Evolutionary conservation across 768 basidiomycete genomes (phyloP).

Genomic region (Hortiboletus campestris): DNA sequence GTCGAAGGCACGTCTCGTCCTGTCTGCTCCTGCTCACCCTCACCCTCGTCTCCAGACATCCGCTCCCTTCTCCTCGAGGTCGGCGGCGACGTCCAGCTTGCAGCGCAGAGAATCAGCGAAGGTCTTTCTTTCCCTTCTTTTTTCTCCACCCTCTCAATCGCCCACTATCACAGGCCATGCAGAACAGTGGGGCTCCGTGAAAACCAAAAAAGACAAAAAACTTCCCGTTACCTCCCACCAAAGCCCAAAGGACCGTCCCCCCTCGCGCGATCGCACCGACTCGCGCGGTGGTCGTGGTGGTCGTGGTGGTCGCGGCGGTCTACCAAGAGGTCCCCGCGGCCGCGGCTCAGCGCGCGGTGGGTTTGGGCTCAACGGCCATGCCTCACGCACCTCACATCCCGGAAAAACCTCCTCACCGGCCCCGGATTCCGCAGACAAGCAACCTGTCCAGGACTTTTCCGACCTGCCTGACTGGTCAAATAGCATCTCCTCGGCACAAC

Average conservation of each 20-base stretch:
- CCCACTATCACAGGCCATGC: constrained; percentile 52
- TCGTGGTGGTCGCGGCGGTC: constrained; percentile 56
- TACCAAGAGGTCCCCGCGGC: constrained; percentile 47
- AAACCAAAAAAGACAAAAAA: constrained; percentile 89
- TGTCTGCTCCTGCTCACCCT: constrained; percentile 21
- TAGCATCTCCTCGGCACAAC: background rate
- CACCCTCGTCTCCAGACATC: constrained; percentile 47
- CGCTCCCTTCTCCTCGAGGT: constrained; percentile 66
- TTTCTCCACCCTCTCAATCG: constrained; percentile 7
- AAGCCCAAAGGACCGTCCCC: constrained; percentile 45
- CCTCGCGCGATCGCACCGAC: constrained; percentile 34
- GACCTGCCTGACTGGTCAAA: constrained; percentile 19
- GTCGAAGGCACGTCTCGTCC: constrained; percentile 52
- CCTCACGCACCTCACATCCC: constrained; percentile 24
- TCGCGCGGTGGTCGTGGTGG: constrained; percentile 62
- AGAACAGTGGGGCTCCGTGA: constrained; percentile 81
- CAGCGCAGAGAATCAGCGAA: constrained; percentile 73
- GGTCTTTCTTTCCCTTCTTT: constrained; percentile 38
- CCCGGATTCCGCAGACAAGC: constrained; percentile 33
- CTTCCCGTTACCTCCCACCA: constrained; percentile 35
- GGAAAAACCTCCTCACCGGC: constrained; percentile 31
- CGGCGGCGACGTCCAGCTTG: constrained; percentile 64
- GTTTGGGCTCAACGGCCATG: constrained; percentile 33
- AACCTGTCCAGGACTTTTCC: constrained; percentile 16
- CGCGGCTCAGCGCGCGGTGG: constrained; percentile 41